Base-by-base conservation (phyloP, 169 alveolate genomes). In the Amoebophrya sp. region DNA sequence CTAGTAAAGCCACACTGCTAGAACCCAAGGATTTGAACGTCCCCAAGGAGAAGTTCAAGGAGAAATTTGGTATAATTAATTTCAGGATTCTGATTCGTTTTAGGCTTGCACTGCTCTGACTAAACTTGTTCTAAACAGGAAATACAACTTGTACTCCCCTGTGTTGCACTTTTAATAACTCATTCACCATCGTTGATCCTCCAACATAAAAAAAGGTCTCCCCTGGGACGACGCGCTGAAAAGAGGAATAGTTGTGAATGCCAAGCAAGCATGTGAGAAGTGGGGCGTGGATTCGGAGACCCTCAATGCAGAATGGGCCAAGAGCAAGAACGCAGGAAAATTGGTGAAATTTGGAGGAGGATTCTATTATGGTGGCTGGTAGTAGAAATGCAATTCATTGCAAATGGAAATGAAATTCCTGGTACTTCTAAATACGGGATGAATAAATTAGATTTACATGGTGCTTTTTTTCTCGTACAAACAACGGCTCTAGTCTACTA, bases 291-390 rank as follows among this genome's bases (percentile, higher is more conserved):
- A n/a, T 18, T n/a, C 54, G 23, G 53, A 47, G 23, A 33, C 33
- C 24, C 38, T 90, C 23, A 26, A 54, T 26, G 0, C 55, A 34
- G 39, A 10, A 2, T 90, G 92, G 92, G 39, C 89, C 29, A 26
- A 33, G 92, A 34, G 41, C 1, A 90, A 90, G 3, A 55, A 53
- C 23, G 89, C 53, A 23, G 55, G 53, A 12, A 36, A 90, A 40
- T 40, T 90, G 26, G 89, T 90, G 40, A 90, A 90, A 89, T 90
- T 90, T 23, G 92, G 92, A 14, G 92, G 92, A 0, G 92, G 92
- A 38, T 90, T 90, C 53, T 90, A 90, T 89, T 90, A 89, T n/a
- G 92, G 92, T 10, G 3, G 34, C n/a, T 90, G 40, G 92, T 38
- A 14, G 78, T 41, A 14, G 83, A 90, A 47, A n/a, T n/a, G n/a